Conservation (phyloP, 2,329 filamentous ascomycete species). For the Trichoderma breve region DNA sequence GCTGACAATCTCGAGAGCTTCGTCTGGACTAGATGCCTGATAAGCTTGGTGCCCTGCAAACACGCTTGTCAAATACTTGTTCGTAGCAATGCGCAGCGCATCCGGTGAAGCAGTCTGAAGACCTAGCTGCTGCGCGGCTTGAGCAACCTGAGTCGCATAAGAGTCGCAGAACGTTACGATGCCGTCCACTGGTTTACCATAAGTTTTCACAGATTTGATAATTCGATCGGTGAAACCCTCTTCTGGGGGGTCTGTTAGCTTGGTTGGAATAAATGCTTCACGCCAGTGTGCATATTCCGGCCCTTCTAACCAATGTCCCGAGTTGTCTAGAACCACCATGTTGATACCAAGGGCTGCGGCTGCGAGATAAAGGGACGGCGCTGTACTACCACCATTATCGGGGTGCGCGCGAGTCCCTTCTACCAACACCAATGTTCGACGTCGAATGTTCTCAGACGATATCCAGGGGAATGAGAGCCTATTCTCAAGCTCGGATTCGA, state of each 20-base stretch:
- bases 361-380: not conserved
- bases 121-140: slow-evolving; percentile 11
- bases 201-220: not conserved
- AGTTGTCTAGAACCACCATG: not conserved
- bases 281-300: slow-evolving; percentile 17
- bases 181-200: slow-evolving; percentile 18
- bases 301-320: slow-evolving; percentile 15
- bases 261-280: slow-evolving; percentile 17
- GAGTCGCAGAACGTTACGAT: slow-evolving; percentile 17
- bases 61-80: slow-evolving; percentile 18
- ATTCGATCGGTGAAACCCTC: slow-evolving; percentile 5
- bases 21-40: not conserved
- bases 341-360: not conserved
- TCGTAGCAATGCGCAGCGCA: slow-evolving; percentile 10
- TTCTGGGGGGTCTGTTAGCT: slow-evolving; percentile 7
- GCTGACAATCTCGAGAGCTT: not conserved
- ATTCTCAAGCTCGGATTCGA: not conserved
- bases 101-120: slow-evolving; percentile 6
- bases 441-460: not conserved
- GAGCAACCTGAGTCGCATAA: not conserved
- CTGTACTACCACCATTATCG: not conserved
- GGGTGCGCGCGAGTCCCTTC: not conserved
- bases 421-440: not conserved
- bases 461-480: not conserved
- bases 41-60: slow-evolving; percentile 18